Percentiles rank a stretch among this genome's conserved stretches.
Evolutionary conservation across 345 rosid species (phyloP).

Genomic region (Gossypium anomalum): DNA sequence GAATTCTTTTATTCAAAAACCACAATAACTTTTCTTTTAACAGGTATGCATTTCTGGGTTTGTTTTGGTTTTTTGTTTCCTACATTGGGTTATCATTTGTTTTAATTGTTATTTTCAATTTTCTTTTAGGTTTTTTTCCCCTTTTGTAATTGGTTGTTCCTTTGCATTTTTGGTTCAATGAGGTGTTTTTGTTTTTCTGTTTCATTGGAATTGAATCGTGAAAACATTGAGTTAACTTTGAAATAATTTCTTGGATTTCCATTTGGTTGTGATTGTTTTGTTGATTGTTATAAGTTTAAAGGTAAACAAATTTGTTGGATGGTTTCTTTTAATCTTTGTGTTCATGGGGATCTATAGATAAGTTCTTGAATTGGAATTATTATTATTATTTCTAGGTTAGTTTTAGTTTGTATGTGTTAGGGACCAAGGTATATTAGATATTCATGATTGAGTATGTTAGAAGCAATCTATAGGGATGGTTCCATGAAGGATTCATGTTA

Average conservation of each 20-base stretch:
- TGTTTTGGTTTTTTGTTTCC: conserved; percentile 16
- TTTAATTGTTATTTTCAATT: no score
- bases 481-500: not conserved
- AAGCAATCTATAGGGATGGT: not conserved
- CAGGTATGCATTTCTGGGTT: conserved; percentile 28
- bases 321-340: not conserved
- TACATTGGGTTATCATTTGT: conserved; percentile 10
- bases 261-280: conserved; percentile 4
- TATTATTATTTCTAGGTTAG: no score
- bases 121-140: not conserved
- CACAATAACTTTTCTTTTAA: conserved; percentile 16
- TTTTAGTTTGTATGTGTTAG: no score
- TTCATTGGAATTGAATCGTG: not conserved
- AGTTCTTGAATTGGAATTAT: conserved; percentile 12
- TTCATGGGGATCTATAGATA: conserved; percentile 23
- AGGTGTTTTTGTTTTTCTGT: not conserved
- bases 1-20: conserved; percentile 3
- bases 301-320: not conserved
- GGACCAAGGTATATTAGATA: no score
- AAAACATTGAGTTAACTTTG: not conserved
- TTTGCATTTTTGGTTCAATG: conserved; percentile 1
- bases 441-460: not conserved
- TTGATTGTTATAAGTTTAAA: not conserved
- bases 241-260: conserved; percentile 4
- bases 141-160: not conserved